Evolutionary conservation across 495 filamentous ascomycete genomes (phyloP).

Genomic region (Hyaloscypha variabilis): DNA sequence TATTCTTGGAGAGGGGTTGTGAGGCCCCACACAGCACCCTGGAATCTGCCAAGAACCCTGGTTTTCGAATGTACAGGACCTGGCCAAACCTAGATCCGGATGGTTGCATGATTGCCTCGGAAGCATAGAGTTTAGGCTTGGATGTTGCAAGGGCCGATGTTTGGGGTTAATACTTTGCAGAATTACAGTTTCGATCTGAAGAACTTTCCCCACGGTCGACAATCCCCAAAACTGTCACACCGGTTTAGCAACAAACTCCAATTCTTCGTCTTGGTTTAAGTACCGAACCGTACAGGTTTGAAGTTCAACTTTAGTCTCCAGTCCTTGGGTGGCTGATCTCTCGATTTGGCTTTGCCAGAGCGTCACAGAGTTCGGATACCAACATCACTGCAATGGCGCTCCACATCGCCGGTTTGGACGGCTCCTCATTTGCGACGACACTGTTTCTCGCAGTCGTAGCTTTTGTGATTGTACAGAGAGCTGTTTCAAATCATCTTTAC

Average conservation of each 20-base stretch:
- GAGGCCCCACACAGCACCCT: neutral
- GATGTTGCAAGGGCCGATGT: neutral
- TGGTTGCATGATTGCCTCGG: neutral
- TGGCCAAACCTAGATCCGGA: too few relatives aligned
- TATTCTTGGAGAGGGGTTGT: neutral
- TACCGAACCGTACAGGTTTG: too few relatives aligned
- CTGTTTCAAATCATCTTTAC: conserved; percentile 1
- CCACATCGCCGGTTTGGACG: neutral
- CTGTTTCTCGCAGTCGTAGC: neutral
- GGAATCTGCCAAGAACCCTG: neutral
- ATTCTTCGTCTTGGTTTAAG: too few relatives aligned
- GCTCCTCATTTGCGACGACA: conserved; percentile 1
- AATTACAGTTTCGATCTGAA: too few relatives aligned
- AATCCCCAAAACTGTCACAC: too few relatives aligned
- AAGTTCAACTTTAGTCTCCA: too few relatives aligned
- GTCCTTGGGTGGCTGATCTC: neutral
- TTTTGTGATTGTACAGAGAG: conserved; percentile 2
- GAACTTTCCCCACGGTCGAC: too few relatives aligned
- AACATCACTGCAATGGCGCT: neutral
- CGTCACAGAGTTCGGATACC: neutral
- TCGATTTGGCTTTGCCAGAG: neutral
- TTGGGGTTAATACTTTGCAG: too few relatives aligned
- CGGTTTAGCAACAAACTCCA: too few relatives aligned
- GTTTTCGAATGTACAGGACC: neutral
- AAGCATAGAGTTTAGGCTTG: too few relatives aligned